Conservation (phyloP, 768 basidiomycete genomes). For the Phallus indusiatus region DNA sequence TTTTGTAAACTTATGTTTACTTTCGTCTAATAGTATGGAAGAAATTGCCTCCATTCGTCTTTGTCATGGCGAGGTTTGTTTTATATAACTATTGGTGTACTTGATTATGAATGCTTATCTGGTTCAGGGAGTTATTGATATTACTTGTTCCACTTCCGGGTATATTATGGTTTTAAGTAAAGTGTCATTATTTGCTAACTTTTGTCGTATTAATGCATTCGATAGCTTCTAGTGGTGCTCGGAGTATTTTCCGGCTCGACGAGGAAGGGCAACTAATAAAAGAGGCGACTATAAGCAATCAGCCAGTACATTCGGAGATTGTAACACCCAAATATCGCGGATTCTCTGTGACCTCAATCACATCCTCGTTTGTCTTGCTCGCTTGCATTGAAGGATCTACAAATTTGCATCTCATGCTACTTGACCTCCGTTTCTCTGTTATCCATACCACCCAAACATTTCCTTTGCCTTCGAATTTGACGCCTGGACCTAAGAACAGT, state of each 20-base stretch:
- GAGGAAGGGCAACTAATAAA: background rate
- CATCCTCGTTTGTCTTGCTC: conserved; percentile 21
- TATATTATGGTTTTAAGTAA: conserved; percentile 8
- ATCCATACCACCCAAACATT: conserved; percentile 46
- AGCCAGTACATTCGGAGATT: no score
- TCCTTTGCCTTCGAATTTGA: conserved; percentile 37
- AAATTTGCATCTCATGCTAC: conserved; percentile 48
- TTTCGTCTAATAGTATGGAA: background rate
- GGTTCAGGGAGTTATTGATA: conserved; percentile 7
- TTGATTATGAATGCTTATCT: background rate
- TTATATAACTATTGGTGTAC: background rate
- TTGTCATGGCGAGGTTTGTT: background rate
- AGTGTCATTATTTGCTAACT: background rate
- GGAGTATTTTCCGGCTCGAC: background rate
- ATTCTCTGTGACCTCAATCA: background rate
- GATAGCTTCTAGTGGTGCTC: background rate
- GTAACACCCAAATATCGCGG: no score
- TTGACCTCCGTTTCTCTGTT: conserved; percentile 63
- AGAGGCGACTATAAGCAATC: no score
- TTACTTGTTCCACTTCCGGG: conserved; percentile 8
- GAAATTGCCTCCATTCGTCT: background rate
- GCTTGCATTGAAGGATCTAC: conserved; percentile 30
- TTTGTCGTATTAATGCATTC: background rate
- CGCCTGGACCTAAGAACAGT: conserved; percentile 19
- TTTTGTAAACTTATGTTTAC: background rate